Conservation (phyloP, 441 rosid species). For the Pelargonium myrrhifolium region DNA sequence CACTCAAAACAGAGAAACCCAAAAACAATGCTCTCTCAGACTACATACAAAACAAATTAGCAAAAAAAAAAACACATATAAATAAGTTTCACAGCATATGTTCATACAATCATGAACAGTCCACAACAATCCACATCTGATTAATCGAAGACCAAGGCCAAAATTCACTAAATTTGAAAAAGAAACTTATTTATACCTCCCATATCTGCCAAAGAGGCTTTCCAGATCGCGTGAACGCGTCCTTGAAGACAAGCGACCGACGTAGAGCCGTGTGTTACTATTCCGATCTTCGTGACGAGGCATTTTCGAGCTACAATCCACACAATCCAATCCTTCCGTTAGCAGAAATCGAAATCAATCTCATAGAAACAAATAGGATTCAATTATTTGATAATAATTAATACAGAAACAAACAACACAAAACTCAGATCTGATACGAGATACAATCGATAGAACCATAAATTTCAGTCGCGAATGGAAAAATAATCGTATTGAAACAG, state of each 20-base stretch:
- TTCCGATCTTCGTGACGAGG: constrained; percentile 48
- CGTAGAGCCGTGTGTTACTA: constrained; percentile 57
- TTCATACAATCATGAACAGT: background rate
- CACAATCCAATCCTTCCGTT: background rate
- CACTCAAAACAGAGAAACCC: background rate
- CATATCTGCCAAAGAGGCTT: constrained; percentile 66
- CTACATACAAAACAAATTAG: background rate
- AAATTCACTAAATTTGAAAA: background rate
- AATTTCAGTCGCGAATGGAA: background rate
- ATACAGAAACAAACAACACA: background rate
- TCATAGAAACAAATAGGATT: background rate
- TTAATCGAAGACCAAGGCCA: too few species aligned
- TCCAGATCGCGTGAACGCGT: constrained; percentile 77
- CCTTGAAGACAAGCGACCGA: constrained; percentile 55
- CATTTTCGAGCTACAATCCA: constrained; percentile 38
- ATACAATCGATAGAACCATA: background rate
- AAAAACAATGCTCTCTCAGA: background rate
- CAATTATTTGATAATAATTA: too few species aligned
- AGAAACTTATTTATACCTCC: constrained; percentile 34
- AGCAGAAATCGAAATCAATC: background rate
- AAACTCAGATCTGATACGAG: background rate
- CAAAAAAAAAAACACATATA: background rate
- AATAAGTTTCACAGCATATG: too few species aligned
- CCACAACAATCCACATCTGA: background rate
- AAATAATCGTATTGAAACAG: background rate